These are phyloP conservation scores for Baudoinia panamericana DNA, from an alignment of 495 filamentous ascomycete genomes.

Conservation along the genomic window DNA sequence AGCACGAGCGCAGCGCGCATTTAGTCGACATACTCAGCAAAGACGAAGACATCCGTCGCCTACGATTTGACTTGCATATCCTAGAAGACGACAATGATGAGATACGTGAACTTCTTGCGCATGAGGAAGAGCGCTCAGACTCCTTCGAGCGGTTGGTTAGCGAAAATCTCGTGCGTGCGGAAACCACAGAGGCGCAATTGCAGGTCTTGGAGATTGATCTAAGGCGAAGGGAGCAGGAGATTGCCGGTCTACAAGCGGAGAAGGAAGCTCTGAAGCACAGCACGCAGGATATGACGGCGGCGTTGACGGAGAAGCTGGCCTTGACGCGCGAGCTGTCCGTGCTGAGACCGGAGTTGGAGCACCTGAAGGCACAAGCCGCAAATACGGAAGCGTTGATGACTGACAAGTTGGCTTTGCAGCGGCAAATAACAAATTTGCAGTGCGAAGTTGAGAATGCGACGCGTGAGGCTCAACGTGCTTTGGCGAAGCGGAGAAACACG, in stretches of 20 bases:
- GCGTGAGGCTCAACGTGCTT: conserved; percentile 47
- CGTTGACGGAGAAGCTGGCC: conserved; percentile 63
- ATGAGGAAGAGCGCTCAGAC: conserved; percentile 40
- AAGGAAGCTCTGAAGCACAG: conserved; percentile 47
- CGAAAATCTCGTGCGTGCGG: conserved; percentile 44
- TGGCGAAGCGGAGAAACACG: conserved; percentile 33
- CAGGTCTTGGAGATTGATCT: conserved; percentile 43
- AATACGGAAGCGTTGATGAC: conserved; percentile 52
- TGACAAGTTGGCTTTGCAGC: conserved; percentile 63
- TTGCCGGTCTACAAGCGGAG: conserved; percentile 51
- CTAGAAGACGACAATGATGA: conserved; percentile 59
- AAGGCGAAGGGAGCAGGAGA: conserved; percentile 47
- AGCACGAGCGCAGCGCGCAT: conserved; percentile 47
- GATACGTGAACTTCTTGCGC: conserved; percentile 45
- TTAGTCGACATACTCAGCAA: conserved; percentile 48
- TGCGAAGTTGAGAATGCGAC: conserved; percentile 71
- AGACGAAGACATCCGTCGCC: conserved; percentile 52
- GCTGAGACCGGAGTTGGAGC: conserved; percentile 65
- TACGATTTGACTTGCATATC: conserved; percentile 52
- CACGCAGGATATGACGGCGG: conserved; percentile 51
- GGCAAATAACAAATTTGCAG: conserved; percentile 60
- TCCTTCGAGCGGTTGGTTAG: conserved; percentile 38
- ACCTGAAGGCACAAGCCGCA: conserved; percentile 54
- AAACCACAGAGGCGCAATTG: conserved; percentile 41
- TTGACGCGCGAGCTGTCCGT: conserved; percentile 57